Percentiles rank a stretch among this genome's conserved stretches.
Evolutionary conservation across 2,329 filamentous ascomycete species (phyloP).

Genomic region (Phialemoniopsis sp.): DNA sequence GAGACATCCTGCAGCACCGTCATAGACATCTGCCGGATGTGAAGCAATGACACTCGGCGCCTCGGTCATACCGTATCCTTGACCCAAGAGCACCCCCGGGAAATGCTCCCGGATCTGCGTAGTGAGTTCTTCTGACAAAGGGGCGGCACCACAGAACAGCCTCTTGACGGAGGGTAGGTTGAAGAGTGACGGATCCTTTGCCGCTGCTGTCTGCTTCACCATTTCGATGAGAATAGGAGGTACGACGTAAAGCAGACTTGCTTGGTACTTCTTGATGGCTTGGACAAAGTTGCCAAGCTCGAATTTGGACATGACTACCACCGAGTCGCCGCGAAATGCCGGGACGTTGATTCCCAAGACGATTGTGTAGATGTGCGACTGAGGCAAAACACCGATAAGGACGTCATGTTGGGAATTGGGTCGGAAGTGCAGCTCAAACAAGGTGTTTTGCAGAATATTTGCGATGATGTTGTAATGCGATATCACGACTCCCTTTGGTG

Average conservation of each 20-base stretch:
- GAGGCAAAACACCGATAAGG: slow-evolving; percentile 59
- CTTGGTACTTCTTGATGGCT: slow-evolving; percentile 43
- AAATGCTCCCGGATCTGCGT: slow-evolving; percentile 1
- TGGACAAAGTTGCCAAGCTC: slow-evolving; percentile 48
- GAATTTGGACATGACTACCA: slow-evolving; percentile 47
- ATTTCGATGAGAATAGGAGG: slow-evolving; percentile 57
- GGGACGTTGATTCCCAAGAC: slow-evolving; percentile 46
- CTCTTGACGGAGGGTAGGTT: slow-evolving; percentile 45
- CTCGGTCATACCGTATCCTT: slow-evolving; percentile 63
- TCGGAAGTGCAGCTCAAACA: slow-evolving; percentile 31
- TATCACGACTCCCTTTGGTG: slow-evolving; percentile 34
- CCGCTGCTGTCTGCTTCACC: slow-evolving; percentile 50
- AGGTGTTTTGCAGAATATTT: slow-evolving; percentile 45
- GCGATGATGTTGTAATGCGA: slow-evolving; percentile 40
- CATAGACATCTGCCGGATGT: slow-evolving; percentile 21
- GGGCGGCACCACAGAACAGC: slow-evolving; percentile 50
- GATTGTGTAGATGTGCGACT: slow-evolving; percentile 57
- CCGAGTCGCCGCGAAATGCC: background rate
- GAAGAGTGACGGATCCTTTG: slow-evolving; percentile 26
- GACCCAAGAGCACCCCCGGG: slow-evolving; percentile 30
- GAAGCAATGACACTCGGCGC: slow-evolving; percentile 44
- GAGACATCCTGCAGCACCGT: too few relatives aligned
- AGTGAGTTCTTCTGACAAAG: slow-evolving; percentile 42
- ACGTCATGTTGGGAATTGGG: slow-evolving; percentile 35
- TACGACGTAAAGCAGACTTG: slow-evolving; percentile 49